A percentile compares a stretch with the other conserved stretches of the same genome.
phyloP scores from a whole-genome alignment of 768 basidiomycete species.

The Boletales sp. region DNA sequence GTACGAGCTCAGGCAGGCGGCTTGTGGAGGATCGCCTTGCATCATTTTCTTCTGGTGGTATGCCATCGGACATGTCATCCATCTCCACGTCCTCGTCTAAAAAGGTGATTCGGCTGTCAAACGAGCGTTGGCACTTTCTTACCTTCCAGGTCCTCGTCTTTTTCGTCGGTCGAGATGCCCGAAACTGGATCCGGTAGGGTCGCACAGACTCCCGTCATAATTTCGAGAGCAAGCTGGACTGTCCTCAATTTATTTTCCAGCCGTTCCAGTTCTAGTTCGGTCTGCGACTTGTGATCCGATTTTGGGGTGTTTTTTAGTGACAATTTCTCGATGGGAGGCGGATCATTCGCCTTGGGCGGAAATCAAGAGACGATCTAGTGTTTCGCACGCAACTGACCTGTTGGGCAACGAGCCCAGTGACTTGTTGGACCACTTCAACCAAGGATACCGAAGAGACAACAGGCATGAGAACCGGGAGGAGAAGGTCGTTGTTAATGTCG shows the following conservation, averaged over 20 bases:
- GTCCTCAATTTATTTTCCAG: constrained; percentile 72
- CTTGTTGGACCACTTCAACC: constrained; percentile 43
- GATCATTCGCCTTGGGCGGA: constrained; percentile 41
- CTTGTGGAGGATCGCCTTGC: constrained; percentile 25
- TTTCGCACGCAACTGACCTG: constrained; percentile 38
- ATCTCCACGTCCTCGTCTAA: constrained; percentile 44
- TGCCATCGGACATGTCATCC: constrained; percentile 25
- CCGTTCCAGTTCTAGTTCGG: constrained; percentile 67
- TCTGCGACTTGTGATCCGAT: constrained; percentile 69
- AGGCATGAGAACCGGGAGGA: constrained; percentile 68
- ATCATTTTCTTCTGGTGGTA: constrained; percentile 23
- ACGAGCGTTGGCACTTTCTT: not conserved
- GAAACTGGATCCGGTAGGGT: constrained; percentile 76
- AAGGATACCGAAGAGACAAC: constrained; percentile 60
- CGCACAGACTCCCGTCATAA: constrained; percentile 85
- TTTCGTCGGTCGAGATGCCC: constrained; percentile 30
- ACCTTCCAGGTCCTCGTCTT: constrained; percentile 37
- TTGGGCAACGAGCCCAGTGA: constrained; percentile 48
- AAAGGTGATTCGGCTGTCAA: constrained; percentile 31
- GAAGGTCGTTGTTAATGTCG: constrained; percentile 68
- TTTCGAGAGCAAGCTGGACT: constrained; percentile 80
- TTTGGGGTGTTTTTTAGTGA: constrained; percentile 65
- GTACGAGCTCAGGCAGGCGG: constrained; percentile 60
- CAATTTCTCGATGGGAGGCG: constrained; percentile 48
- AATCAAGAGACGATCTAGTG: not conserved